Percentiles rank a stretch among this genome's conserved stretches.
Evolutionary conservation across 805 yeast genomes (phyloP).

Genomic region (Yarrowia sp.): DNA sequence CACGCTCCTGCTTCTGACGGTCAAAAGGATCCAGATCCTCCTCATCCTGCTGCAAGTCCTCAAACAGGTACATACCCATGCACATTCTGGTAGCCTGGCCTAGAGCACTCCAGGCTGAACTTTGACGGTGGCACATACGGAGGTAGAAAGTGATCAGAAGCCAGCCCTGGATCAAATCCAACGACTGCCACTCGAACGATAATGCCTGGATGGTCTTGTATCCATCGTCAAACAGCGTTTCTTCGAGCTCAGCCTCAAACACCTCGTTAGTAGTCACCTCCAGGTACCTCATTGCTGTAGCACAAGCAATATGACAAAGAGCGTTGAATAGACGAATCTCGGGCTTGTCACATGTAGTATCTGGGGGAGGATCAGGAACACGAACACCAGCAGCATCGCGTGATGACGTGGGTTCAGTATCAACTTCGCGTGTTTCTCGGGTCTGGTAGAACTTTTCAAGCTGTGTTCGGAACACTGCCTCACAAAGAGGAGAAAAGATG

Average conservation of each 20-base stretch:
- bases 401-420: neutral
- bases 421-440: neutral
- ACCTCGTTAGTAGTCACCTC: slow-evolving; percentile 41
- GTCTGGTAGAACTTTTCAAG: slow-evolving; percentile 20
- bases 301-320: slow-evolving; percentile 49
- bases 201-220: slow-evolving; percentile 43
- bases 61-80: slow-evolving; percentile 47
- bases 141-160: slow-evolving; percentile 47
- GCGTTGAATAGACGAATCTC: slow-evolving; percentile 49
- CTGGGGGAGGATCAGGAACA: neutral
- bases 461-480: slow-evolving; percentile 54
- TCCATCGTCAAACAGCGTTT: slow-evolving; percentile 44
- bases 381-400: neutral
- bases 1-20: slow-evolving; percentile 47
- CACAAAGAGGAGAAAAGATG: slow-evolving; percentile 52
- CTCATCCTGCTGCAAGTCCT: slow-evolving; percentile 32
- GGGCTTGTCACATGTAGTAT: slow-evolving; percentile 28
- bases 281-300: slow-evolving; percentile 51
- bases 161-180: slow-evolving; percentile 53
- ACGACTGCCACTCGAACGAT: slow-evolving; percentile 52
- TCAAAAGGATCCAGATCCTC: slow-evolving; percentile 24
- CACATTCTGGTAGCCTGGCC: slow-evolving; percentile 46
- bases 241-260: slow-evolving; percentile 41
- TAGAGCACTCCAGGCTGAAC: slow-evolving; percentile 45
- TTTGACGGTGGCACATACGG: slow-evolving; percentile 47